Conservation (phyloP, 2,329 filamentous ascomycete species). For the Waltergamsia citrina region DNA sequence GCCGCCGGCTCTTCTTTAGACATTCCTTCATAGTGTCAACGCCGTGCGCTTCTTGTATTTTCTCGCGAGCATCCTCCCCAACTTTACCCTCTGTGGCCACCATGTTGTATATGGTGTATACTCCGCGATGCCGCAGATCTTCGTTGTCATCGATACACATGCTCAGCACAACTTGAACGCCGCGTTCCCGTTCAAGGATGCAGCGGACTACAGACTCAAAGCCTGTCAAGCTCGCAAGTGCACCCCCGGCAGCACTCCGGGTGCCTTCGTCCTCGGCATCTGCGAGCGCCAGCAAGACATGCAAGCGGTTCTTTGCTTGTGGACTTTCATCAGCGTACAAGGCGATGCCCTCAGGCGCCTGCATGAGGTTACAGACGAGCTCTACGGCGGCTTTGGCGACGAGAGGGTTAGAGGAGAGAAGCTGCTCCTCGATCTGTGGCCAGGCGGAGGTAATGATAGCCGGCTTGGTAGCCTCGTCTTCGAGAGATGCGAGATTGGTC, state of each 20-base stretch:
- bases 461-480: slow-evolving; percentile 54
- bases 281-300: slow-evolving; percentile 78
- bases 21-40: slow-evolving; percentile 60
- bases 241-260: slow-evolving; percentile 76
- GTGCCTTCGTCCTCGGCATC: slow-evolving; percentile 78
- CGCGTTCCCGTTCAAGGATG: slow-evolving; percentile 61
- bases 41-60: slow-evolving; percentile 52
- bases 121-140: slow-evolving; percentile 61
- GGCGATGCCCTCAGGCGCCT: slow-evolving; percentile 54
- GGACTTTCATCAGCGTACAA: slow-evolving; percentile 60
- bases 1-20: slow-evolving; percentile 57
- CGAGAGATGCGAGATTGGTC: slow-evolving; percentile 82
- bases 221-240: slow-evolving; percentile 72
- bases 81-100: slow-evolving; percentile 56
- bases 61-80: slow-evolving; percentile 50
- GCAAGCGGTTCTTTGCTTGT: slow-evolving; percentile 63
- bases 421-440: slow-evolving; percentile 69
- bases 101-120: slow-evolving; percentile 68
- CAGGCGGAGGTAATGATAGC: slow-evolving; percentile 68
- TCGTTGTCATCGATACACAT: slow-evolving; percentile 68
- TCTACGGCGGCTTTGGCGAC: slow-evolving; percentile 80
- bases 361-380: slow-evolving; percentile 83
- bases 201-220: slow-evolving; percentile 66
- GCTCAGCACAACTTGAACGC: slow-evolving; percentile 68
- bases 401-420: slow-evolving; percentile 66